Base-by-base conservation (phyloP, 257 asterid genomes). In the Solanum appendiculatum region DNA sequence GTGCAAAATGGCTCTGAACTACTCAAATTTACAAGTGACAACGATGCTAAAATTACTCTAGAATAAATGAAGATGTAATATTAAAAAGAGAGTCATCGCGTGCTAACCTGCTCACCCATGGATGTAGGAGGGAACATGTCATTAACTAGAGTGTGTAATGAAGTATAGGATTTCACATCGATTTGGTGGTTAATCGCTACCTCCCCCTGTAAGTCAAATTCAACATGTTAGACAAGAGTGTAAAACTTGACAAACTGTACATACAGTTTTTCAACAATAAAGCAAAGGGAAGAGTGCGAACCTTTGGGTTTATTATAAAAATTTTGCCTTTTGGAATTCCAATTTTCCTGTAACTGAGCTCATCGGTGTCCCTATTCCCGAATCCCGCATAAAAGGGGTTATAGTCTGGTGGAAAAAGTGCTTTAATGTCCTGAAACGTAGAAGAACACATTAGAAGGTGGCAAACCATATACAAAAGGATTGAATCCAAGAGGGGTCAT, bases 111-210 rank as follows among this genome's bases (percentile, higher is more conserved):
- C 93, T 97, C 99, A 34, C 90, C 94, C 88, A 97, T 86, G 60
- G 99, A 95, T 40, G 99, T 95, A 5, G 99, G 98, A 1, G 99
- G 99, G 93, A 97, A 97, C 99, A 97, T 97, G 92, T 97, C 99
- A 25, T 97, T 89, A 84, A 97, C 99, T 51, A 97, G 87, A 1
- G 99, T 97, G 92, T 96, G 99, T 82, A 97, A 88, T 4, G 99
- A 97, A 85, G 99, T 97, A 92, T 97, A 97, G 5, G 99, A 96
- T 83, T 96, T 97, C 87, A 94, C 98, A 56, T 97, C 98, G 4
- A 93, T 90, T 16, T 96, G 98, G 86, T 94, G 93, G 89, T 95
- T 97, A 89, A 96, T 96, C 85, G 99, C 99, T 89, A 97, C 99
- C 94, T 97, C 99, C 1, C 99, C 99, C 99, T 97, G 93, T 56